Percentiles rank a stretch among this genome's conserved stretches.
Conservation (phyloP, 1,284 basidiomycete species). For the Ceratobasidium sp. region DNA sequence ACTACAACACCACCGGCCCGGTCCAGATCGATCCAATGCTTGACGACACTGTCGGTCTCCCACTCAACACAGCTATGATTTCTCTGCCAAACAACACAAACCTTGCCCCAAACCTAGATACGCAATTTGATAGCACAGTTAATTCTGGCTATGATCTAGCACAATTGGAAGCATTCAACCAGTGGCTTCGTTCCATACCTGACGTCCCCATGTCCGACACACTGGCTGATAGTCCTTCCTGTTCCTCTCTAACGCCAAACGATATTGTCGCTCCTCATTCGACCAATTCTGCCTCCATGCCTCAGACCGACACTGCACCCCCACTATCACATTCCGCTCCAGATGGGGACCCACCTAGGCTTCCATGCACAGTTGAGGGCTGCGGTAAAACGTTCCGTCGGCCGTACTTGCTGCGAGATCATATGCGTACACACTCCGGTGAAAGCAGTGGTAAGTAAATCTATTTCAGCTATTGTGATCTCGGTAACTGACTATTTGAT, state of each 20-base stretch:
- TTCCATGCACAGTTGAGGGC: constrained; percentile 6
- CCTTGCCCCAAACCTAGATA: neutral
- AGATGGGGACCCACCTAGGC: neutral
- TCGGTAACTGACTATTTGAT: neutral
- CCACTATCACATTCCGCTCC: neutral
- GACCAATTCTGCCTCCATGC: neutral
- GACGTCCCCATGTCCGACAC: neutral
- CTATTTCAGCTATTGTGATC: neutral
- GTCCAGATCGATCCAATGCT: neutral
- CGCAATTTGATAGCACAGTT: neutral
- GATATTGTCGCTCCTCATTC: neutral
- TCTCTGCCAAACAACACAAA: neutral
- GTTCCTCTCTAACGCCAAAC: neutral
- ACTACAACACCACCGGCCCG: neutral
- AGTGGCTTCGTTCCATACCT: neutral
- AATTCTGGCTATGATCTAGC: too few relatives aligned
- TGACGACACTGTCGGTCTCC: neutral
- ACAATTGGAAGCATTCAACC: neutral
- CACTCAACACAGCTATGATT: neutral
- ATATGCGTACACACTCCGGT: constrained; percentile 19
- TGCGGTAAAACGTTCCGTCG: constrained; percentile 21
- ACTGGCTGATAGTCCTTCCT: neutral
- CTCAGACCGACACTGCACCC: too few relatives aligned
- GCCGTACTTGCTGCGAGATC: constrained; percentile 26
- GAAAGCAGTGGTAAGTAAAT: constrained; percentile 9